Evolutionary conservation across 2,329 filamentous ascomycete species (phyloP), one percentile per base, ranked within the genome.

Genomic region (Nothophoma quercina): DNA sequence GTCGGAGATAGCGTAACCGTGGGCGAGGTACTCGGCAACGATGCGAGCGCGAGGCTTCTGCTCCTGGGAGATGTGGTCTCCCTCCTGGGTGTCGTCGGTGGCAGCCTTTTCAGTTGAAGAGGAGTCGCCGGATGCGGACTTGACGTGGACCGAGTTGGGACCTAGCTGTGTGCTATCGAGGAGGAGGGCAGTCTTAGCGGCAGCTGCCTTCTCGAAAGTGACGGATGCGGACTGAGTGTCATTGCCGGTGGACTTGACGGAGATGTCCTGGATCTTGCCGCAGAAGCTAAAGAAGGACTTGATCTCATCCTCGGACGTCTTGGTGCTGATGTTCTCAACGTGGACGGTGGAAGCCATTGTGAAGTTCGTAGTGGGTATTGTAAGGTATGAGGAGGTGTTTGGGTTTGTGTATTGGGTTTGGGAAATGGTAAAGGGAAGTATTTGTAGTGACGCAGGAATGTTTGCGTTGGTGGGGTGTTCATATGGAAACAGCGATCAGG

Each of bases 111-210:
- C 81, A 42, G 84, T 83, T 44, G 82, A 79, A 43, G 85, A 78
- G 51, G 89, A 82, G 60, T 87, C 88, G 59, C 88, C 81, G 42
- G 84, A 84, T 34, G 88, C 84, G 40, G 92, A 85, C 51, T 85
- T 82, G 72, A 99, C 96, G 70, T 95, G 87, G 63, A 93, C 91
- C 54, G 88, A 79, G 51, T 83, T 81, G 40, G 82, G 77, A 59
- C 93, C 93, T 42, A 99, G 89, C 78, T 96, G 90, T 45, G 95
- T 99, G 82, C 96, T 96, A 80, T 98, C 93, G 60, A 99, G 88
- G 54, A 99, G 89, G 32, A 97, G 89, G 21, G 95, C 95, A 18
- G 95, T 99, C 83, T 96, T 97, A 55, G 93, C 93, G 42, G 95
- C 95, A 12, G 93, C 96, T 75, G 93, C 88, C 81, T 97, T 97